Evolutionary conservation across 2,329 filamentous ascomycete genomes (phyloP).

Genomic region (Hypomyces rosellus): DNA sequence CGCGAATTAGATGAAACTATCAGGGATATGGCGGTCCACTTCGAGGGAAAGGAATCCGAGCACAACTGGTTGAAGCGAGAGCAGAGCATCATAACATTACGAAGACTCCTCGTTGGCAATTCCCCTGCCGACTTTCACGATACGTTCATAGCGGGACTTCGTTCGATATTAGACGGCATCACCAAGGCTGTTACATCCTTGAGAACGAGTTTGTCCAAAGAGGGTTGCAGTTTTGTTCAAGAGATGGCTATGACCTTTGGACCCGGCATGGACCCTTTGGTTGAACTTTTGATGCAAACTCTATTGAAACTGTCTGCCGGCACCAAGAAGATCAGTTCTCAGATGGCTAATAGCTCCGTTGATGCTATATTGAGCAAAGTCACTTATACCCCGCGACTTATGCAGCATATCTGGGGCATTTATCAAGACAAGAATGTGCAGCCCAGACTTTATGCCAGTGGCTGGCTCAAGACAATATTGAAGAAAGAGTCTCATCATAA

Average conservation of each 20-base stretch:
- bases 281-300: constrained; percentile 82
- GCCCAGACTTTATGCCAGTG: constrained; percentile 68
- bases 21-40: constrained; percentile 70
- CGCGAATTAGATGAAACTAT: constrained; percentile 86
- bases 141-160: constrained; percentile 63
- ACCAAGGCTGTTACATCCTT: constrained; percentile 79
- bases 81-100: constrained; percentile 68
- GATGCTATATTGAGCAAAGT: constrained; percentile 72
- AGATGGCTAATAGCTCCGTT: constrained; percentile 76
- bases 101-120: constrained; percentile 77
- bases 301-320: constrained; percentile 83
- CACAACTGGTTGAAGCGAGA: constrained; percentile 88
- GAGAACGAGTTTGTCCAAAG: constrained; percentile 82
- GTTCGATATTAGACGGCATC: constrained; percentile 75
- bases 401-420: constrained; percentile 79
- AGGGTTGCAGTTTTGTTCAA: constrained; percentile 77
- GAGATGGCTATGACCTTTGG: constrained; percentile 74
- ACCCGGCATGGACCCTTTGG: constrained; percentile 75
- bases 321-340: constrained; percentile 88
- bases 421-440: constrained; percentile 92
- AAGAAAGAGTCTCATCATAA: constrained; percentile 74
- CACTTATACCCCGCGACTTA: constrained; percentile 70
- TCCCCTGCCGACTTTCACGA: constrained; percentile 69
- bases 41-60: constrained; percentile 85
- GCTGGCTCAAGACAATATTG: constrained; percentile 79